Percentiles rank a stretch among this genome's conserved stretches.
Conservation (phyloP, 345 rosid genomes). For the Reutealis trisperma region DNA sequence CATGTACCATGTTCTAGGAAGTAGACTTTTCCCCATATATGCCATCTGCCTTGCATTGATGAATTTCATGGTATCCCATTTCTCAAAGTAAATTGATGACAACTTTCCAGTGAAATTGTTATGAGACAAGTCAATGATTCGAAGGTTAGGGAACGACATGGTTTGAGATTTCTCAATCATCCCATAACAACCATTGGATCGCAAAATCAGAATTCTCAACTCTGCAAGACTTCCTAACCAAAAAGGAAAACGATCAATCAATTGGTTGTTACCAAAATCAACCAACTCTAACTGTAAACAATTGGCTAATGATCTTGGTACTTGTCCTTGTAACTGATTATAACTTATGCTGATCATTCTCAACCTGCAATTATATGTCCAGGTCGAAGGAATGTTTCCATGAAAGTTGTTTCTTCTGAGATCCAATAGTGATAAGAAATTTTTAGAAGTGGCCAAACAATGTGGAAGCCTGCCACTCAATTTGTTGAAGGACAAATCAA, state of each 20-base stretch:
- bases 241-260: conserved; percentile 3
- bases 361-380: not conserved
- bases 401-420: too few relatives aligned
- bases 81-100: conserved; percentile 20
- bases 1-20: too few relatives aligned
- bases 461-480: too few relatives aligned
- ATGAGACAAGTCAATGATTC: conserved; percentile 29
- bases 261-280: conserved; percentile 2
- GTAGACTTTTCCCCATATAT: not conserved
- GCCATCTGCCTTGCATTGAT: not conserved
- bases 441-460: too few relatives aligned
- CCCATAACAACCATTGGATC: conserved; percentile 4
- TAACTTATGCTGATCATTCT: not conserved
- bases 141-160: conserved; percentile 15
- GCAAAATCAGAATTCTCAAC: conserved; percentile 3
- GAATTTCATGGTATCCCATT: conserved; percentile 5
- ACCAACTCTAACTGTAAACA: conserved; percentile 1
- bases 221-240: not conserved
- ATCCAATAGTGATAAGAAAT: too few relatives aligned
- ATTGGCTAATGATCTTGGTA: conserved; percentile 11
- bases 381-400: too few relatives aligned
- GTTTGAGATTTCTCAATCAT: not conserved
- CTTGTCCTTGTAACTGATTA: conserved; percentile 17
- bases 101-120: conserved; percentile 18
- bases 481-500: too few relatives aligned